These are phyloP conservation scores for Monosporascus sp. DNA, from an alignment of 2,329 filamentous ascomycete species.

Conservation along the genomic window DNA sequence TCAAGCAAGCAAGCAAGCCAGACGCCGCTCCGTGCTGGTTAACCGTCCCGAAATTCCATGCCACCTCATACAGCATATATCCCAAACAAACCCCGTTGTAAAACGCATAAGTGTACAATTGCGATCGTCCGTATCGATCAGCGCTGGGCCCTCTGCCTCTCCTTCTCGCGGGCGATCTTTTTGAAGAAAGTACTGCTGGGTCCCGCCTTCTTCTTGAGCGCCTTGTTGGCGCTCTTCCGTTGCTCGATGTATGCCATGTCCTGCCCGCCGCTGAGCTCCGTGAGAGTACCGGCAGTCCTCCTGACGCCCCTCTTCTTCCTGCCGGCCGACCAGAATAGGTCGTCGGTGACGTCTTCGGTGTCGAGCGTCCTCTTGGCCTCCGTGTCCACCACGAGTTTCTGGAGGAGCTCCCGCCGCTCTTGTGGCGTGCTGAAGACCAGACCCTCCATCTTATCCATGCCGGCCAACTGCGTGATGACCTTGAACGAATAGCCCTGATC, in stretches of 20 bases:
- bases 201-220: slow-evolving; percentile 56
- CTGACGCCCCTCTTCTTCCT: slow-evolving; percentile 53
- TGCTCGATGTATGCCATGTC: slow-evolving; percentile 96
- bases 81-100: neutral
- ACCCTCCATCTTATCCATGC: slow-evolving; percentile 76
- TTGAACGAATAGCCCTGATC: slow-evolving; percentile 99
- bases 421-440: slow-evolving; percentile 74
- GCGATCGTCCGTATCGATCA: neutral
- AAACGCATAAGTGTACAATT: slow-evolving; percentile 1
- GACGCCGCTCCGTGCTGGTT: neutral
- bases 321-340: slow-evolving; percentile 30
- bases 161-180: slow-evolving; percentile 58
- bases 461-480: slow-evolving; percentile 91
- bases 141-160: slow-evolving; percentile 35
- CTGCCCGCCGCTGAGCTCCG: slow-evolving; percentile 82
- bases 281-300: slow-evolving; percentile 78
- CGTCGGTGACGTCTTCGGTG: slow-evolving; percentile 58
- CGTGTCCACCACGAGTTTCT: slow-evolving; percentile 84
- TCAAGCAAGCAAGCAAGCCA: neutral
- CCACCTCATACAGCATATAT: neutral
- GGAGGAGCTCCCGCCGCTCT: slow-evolving; percentile 79
- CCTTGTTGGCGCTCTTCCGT: slow-evolving; percentile 67
- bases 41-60: neutral
- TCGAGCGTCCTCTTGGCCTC: slow-evolving; percentile 59
- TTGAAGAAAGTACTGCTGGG: slow-evolving; percentile 58